A percentile compares a stretch with the other conserved stretches of the same genome.
Conservation (phyloP, 805 yeast species). For the Schwanniomyces polymorphus region DNA sequence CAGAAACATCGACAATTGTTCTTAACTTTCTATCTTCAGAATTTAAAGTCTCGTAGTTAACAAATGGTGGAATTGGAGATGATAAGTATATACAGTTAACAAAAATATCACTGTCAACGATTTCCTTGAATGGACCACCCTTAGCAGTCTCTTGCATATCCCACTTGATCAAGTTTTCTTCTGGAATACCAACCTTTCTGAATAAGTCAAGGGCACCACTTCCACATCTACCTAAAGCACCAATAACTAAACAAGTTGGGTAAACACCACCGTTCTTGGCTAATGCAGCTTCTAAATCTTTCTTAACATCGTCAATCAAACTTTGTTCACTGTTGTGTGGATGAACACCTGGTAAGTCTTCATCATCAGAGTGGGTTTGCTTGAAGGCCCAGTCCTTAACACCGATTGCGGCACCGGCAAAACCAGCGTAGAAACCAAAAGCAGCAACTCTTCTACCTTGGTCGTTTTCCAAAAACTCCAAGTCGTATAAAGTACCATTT, state of each 20-base stretch:
- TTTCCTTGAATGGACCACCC: slow-evolving; percentile 97
- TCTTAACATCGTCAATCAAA: slow-evolving; percentile 70
- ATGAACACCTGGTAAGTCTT: slow-evolving; percentile 73
- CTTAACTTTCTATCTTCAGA: slow-evolving; percentile 70
- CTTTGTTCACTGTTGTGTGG: slow-evolving; percentile 82
- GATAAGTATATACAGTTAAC: slow-evolving; percentile 95
- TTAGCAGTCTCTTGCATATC: slow-evolving; percentile 94
- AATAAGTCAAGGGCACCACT: slow-evolving; percentile 91
- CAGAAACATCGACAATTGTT: slow-evolving; percentile 95
- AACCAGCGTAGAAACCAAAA: slow-evolving; percentile 99
- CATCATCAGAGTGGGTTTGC: slow-evolving; percentile 64
- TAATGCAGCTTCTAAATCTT: slow-evolving; percentile 55
- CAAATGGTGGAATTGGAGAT: slow-evolving; percentile 90
- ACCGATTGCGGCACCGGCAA: slow-evolving; percentile 99
- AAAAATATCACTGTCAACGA: slow-evolving; percentile 83
- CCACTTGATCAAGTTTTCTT: slow-evolving; percentile 83
- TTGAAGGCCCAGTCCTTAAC: slow-evolving; percentile 93
- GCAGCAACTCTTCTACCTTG: slow-evolving; percentile 99
- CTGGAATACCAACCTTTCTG: slow-evolving; percentile 84
- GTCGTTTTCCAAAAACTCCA: slow-evolving; percentile 92
- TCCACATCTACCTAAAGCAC: slow-evolving; percentile 99
- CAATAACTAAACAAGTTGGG: slow-evolving; percentile 87
- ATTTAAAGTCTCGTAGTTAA: slow-evolving; percentile 69
- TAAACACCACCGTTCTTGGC: slow-evolving; percentile 58
- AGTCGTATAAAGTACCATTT: slow-evolving; percentile 85